These are phyloP conservation scores for Mycena rebaudengoi DNA, from an alignment of 768 basidiomycete species.

Conservation along the genomic window DNA sequence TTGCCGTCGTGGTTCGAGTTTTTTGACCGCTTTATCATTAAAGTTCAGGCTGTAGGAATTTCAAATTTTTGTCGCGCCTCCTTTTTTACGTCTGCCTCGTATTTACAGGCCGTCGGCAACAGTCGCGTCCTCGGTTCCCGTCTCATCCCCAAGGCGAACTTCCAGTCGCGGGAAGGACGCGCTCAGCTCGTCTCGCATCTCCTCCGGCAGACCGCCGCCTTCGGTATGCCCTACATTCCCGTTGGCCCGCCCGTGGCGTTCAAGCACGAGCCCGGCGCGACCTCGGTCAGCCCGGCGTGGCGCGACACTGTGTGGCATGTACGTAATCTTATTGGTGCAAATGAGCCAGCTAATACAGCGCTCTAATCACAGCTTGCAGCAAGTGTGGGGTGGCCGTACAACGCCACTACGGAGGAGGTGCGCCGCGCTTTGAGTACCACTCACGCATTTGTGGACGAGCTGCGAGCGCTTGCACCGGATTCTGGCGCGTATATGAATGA, in stretches of 20 bases:
- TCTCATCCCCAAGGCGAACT: conserved; percentile 35
- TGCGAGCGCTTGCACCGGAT: conserved; percentile 24
- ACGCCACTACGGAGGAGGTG: background rate
- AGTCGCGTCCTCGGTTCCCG: conserved; percentile 29
- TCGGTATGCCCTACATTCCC: conserved; percentile 6
- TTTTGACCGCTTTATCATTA: background rate
- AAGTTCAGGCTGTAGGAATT: background rate
- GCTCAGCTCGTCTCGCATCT: conserved; percentile 18
- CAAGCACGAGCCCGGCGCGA: conserved; percentile 13
- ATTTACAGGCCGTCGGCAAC: conserved; percentile 4
- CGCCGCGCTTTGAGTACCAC: background rate
- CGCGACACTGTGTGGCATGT: conserved; percentile 31
- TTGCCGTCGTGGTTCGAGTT: conserved; percentile 5
- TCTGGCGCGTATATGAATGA: conserved; percentile 38
- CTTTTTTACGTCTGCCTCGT: too few species aligned
- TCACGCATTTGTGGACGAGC: conserved; percentile 13
- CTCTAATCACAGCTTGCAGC: background rate
- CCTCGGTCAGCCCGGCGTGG: conserved; percentile 28
- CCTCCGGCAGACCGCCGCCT: conserved; percentile 24
- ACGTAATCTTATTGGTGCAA: background rate
- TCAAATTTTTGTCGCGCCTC: too few species aligned
- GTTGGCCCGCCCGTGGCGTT: conserved; percentile 19
- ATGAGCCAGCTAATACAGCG: too few species aligned
- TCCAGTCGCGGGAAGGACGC: conserved; percentile 28
- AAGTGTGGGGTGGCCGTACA: background rate